Conservation (phyloP, 139 green algal species). For the Helicosporidium sp. region DNA sequence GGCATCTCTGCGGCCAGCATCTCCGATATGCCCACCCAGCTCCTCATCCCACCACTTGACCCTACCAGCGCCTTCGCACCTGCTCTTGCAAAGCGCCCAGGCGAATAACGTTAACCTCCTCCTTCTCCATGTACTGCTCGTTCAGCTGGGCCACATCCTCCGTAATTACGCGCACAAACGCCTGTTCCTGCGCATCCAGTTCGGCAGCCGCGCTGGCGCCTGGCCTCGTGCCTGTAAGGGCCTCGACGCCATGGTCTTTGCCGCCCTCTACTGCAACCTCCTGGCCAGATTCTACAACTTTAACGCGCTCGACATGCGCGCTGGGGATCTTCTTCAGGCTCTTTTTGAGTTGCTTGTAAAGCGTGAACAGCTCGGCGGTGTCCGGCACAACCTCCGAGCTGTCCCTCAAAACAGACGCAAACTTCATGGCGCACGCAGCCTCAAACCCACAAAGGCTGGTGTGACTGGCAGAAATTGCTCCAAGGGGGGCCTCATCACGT, state of each 20-base stretch:
- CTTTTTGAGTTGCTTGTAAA: slow-evolving; percentile 56
- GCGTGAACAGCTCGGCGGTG: slow-evolving; percentile 32
- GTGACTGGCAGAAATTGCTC: too few species aligned
- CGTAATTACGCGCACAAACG: slow-evolving; percentile 26
- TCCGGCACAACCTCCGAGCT: slow-evolving; percentile 37
- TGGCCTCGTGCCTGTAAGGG: too few species aligned
- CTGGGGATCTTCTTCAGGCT: slow-evolving; percentile 13
- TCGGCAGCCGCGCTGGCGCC: slow-evolving; percentile 1
- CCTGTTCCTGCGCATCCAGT: slow-evolving; percentile 12
- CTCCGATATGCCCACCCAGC: too few species aligned
- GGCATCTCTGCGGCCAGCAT: too few species aligned
- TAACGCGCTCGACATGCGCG: too few species aligned
- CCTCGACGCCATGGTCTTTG: too few species aligned
- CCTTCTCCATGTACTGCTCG: slow-evolving; percentile 50
- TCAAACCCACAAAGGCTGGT: too few species aligned
- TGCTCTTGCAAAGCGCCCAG: slow-evolving; percentile 20
- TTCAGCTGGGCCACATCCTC: slow-evolving; percentile 44
- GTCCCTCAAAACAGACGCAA: slow-evolving; percentile 37
- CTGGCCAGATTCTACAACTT: too few species aligned
- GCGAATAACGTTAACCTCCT: slow-evolving; percentile 47
- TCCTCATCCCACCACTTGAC: background rate
- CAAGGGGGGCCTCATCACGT: too few species aligned
- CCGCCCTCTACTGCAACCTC: too few species aligned
- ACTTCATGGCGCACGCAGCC: slow-evolving; percentile 52
- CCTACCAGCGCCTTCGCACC: background rate